Base-by-base conservation (phyloP, 495 filamentous ascomycete genomes). In the Hypoxylon perforatum region DNA sequence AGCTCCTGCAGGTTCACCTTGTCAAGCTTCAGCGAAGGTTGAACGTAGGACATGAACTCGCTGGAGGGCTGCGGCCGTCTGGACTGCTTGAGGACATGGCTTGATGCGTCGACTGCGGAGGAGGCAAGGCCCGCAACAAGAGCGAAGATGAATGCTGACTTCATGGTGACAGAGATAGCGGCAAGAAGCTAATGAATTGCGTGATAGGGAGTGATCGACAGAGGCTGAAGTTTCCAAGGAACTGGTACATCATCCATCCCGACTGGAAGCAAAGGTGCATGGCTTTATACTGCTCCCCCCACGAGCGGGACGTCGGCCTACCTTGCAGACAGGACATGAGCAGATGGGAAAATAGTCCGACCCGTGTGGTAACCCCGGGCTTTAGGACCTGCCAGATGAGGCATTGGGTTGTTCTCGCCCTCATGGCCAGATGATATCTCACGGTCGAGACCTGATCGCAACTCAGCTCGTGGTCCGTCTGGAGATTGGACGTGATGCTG, bases 51-150 rank as follows among this genome's bases (percentile, higher is more conserved):
- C 28, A 57, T 62, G 66, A 72, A 77, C 6, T 57, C 72, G 47
- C 12, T 54, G 49, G 30, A 28, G 54, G 42, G 51, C 65, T 54
- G 54, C 25, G 47, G 63, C 17, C 61, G 66, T 36, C 61, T 54
- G 17, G 47, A 56, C 68, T 76, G 38, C 22, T 57, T 55, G 47
- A 57, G 42, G 17, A 46, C 44, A 38, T 25, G 39, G 12, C 47
- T 17, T 25, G 55, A 57, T 36, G 69, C 53, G 2, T 46, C 58
- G 19, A 64, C 46, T 17, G 70, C 56, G 49, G 75, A 69, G 14
- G 70, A 38, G 6, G 74, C 73, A 18, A 76, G 39, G 61, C 74
- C 63, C n/a, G 73, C 48, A 12, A 77, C 55, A 1, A 74, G 57
- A 44, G 76, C 59, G 9, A 80, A 63, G 30, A 74, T 21, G 50